Conservation (phyloP, 1,139 yeast genomes). For the Debaryomyces psychrophilus region DNA sequence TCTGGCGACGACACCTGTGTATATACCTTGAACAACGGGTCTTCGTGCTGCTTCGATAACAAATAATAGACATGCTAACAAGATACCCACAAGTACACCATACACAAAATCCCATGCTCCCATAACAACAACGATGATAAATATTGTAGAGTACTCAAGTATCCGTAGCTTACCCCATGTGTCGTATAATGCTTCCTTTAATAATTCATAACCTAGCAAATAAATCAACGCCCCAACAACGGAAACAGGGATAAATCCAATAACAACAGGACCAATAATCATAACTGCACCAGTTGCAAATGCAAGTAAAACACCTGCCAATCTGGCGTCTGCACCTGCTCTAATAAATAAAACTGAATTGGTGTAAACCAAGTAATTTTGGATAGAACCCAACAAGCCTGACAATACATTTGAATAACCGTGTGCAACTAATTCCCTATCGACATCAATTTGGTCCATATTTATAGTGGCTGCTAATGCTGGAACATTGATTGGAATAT, state of each 20-base stretch:
- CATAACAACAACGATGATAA: slow-evolving; percentile 87
- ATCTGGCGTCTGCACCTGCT: slow-evolving; percentile 89
- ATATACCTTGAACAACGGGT: slow-evolving; percentile 80
- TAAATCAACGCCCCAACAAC: slow-evolving; percentile 94
- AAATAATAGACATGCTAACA: slow-evolving; percentile 89
- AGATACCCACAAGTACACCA: slow-evolving; percentile 88
- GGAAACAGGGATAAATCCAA: slow-evolving; percentile 91
- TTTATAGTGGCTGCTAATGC: slow-evolving; percentile 91
- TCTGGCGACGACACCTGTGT: slow-evolving; percentile 85
- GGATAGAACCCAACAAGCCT: slow-evolving; percentile 85
- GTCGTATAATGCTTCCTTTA: slow-evolving; percentile 84
- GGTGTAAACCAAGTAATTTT: slow-evolving; percentile 91
- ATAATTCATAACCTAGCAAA: slow-evolving; percentile 83
- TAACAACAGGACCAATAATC: slow-evolving; percentile 89
- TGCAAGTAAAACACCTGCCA: slow-evolving; percentile 88
- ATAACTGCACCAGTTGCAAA: slow-evolving; percentile 77
- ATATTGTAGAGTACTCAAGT: slow-evolving; percentile 82
- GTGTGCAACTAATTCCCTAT: slow-evolving; percentile 91
- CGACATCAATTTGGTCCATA: slow-evolving; percentile 86
- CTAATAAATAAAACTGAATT: slow-evolving; percentile 88
- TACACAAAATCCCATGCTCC: slow-evolving; percentile 93
- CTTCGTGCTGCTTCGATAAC: slow-evolving; percentile 87
- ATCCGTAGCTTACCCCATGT: slow-evolving; percentile 74
- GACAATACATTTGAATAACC: slow-evolving; percentile 90
- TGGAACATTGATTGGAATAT: slow-evolving; percentile 97